phyloP scores from a whole-genome alignment of 1,284 basidiomycete species.

The Apiotrichum siamense region DNA sequence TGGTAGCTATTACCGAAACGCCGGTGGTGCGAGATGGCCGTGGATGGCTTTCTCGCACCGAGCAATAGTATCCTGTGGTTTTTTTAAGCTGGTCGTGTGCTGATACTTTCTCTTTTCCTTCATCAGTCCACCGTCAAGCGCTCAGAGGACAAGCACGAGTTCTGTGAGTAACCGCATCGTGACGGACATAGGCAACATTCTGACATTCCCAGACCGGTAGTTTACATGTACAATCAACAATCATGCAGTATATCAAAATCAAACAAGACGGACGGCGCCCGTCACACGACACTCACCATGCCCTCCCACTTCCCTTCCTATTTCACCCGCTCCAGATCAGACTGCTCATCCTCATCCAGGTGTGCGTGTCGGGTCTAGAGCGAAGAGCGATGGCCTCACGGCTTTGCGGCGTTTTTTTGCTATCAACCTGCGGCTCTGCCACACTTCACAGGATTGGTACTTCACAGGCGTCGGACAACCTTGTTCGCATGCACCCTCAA shows the following conservation, averaged over 20 bases:
- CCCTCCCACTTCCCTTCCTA: background rate
- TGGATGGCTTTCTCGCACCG: constrained; percentile 26
- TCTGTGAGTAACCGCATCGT: constrained; percentile 61
- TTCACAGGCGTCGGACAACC: constrained; percentile 24
- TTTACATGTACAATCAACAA: constrained; percentile 11
- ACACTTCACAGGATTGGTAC: constrained; percentile 17
- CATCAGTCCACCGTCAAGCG: constrained; percentile 84
- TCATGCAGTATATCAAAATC: constrained; percentile 13
- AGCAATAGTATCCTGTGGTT: constrained; percentile 1
- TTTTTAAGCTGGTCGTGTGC: constrained; percentile 15
- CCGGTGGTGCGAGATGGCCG: constrained; percentile 12
- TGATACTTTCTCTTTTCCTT: constrained; percentile 22
- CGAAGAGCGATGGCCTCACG: constrained; percentile 16
- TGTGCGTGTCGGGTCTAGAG: constrained; percentile 16
- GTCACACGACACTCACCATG: background rate
- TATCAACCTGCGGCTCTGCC: constrained; percentile 16
- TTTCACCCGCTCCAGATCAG: constrained; percentile 4
- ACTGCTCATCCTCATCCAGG: constrained; percentile 21
- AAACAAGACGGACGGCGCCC: background rate
- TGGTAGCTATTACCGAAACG: constrained; percentile 11
- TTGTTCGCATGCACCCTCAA: constrained; percentile 4
- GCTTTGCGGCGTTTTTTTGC: constrained; percentile 19
- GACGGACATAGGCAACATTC: background rate
- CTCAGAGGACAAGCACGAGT: constrained; percentile 87
- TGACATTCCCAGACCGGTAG: constrained; percentile 32